Percentiles rank a stretch among this genome's conserved stretches.
phyloP scores from a whole-genome alignment of 1,139 yeast species.

The Torulaspora pretoriensis region DNA sequence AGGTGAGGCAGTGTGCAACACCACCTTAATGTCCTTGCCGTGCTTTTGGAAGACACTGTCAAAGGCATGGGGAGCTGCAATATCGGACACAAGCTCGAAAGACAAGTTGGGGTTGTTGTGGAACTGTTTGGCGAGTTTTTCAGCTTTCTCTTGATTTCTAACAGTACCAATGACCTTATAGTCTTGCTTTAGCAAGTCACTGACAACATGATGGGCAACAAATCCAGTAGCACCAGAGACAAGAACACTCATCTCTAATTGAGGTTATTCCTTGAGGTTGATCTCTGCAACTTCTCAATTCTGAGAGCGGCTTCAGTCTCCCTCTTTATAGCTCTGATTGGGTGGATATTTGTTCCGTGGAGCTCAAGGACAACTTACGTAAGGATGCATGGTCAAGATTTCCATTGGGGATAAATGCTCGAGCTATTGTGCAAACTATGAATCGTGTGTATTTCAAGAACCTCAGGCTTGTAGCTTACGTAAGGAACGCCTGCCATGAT shows the following conservation, averaged over 20 bases:
- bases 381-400: too few relatives aligned
- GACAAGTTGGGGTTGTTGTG: constrained; percentile 32
- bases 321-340: neutral
- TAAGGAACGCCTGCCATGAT: too few relatives aligned
- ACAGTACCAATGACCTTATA: constrained; percentile 40
- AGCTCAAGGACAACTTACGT: too few relatives aligned
- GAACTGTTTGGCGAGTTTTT: constrained; percentile 26
- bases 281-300: neutral
- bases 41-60: constrained; percentile 46
- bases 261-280: neutral
- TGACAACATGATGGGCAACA: constrained; percentile 44
- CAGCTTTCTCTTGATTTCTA: constrained; percentile 36
- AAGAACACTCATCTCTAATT: constrained; percentile 32
- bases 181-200: constrained; percentile 28
- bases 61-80: constrained; percentile 48
- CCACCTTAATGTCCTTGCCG: constrained; percentile 45
- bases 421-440: too few relatives aligned
- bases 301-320: neutral
- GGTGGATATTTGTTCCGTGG: too few relatives aligned
- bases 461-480: too few relatives aligned
- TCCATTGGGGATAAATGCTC: too few relatives aligned
- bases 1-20: constrained; percentile 54
- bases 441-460: too few relatives aligned
- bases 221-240: constrained; percentile 52
- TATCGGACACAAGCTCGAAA: constrained; percentile 49